Percentiles rank a stretch among this genome's conserved stretches.
Evolutionary conservation across 768 basidiomycete genomes (phyloP).

Genomic region (Termitomyces sp.): DNA sequence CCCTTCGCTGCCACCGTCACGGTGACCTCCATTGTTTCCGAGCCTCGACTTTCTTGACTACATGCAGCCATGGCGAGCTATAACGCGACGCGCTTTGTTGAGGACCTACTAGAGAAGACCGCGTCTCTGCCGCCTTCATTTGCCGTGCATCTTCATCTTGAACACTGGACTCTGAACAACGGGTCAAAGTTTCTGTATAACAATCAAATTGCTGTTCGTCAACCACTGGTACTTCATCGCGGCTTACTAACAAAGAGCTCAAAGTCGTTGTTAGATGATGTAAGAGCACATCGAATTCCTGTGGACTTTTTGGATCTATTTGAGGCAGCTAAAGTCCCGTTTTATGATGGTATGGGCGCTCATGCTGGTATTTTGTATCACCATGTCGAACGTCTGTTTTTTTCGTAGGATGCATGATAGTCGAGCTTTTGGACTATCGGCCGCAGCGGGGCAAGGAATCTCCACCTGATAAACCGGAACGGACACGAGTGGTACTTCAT

Average conservation of each 20-base stretch:
- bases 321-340: slow-evolving; percentile 67
- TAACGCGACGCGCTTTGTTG: slow-evolving; percentile 64
- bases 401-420: slow-evolving; percentile 73
- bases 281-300: slow-evolving; percentile 79
- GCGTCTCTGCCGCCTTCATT: slow-evolving; percentile 66
- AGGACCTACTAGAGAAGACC: slow-evolving; percentile 58
- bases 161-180: slow-evolving; percentile 80
- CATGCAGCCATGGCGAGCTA: slow-evolving; percentile 59
- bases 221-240: not conserved
- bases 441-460: slow-evolving; percentile 55
- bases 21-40: slow-evolving; percentile 8
- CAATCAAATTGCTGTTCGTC: slow-evolving; percentile 62
- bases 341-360: slow-evolving; percentile 69
- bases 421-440: slow-evolving; percentile 78
- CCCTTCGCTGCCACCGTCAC: slow-evolving; percentile 10
- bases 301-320: slow-evolving; percentile 83
- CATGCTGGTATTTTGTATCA: not conserved
- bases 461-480: slow-evolving; percentile 54
- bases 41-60: slow-evolving; percentile 4
- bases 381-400: not conserved
- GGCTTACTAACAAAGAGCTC: not conserved
- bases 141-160: slow-evolving; percentile 71
- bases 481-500: slow-evolving; percentile 70
- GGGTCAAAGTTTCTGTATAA: slow-evolving; percentile 82
- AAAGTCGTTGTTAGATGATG: slow-evolving; percentile 79